Conservation (phyloP, 1,284 basidiomycete species). For the Tausonia pullulans region DNA sequence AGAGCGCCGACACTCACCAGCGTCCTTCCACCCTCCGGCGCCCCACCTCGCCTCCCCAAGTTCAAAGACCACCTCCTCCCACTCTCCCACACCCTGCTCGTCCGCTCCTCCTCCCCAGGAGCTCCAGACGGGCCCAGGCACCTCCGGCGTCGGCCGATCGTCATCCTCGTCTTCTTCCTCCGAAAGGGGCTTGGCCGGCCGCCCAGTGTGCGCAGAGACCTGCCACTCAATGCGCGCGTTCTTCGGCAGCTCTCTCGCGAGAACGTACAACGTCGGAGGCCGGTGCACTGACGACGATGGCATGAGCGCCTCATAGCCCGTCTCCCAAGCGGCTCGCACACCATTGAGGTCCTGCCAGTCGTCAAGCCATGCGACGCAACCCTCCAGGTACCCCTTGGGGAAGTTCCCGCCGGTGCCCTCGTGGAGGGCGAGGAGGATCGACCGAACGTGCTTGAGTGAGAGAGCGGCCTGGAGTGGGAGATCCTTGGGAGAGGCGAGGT, state of each 20-base stretch:
- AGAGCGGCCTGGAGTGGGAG: conserved; percentile 58
- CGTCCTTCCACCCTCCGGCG: background rate
- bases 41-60: conserved; percentile 1
- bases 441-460: conserved; percentile 65
- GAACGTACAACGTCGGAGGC: conserved; percentile 20
- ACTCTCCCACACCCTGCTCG: background rate
- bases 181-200: conserved; percentile 7
- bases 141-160: background rate
- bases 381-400: conserved; percentile 39
- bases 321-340: background rate
- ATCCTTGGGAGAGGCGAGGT: conserved; percentile 50
- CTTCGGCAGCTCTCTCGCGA: conserved; percentile 64
- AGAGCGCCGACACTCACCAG: background rate
- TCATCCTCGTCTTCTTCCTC: conserved; percentile 21
- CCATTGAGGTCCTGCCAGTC: background rate
- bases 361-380: conserved; percentile 54
- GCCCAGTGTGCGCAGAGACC: conserved; percentile 33
- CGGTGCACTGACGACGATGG: background rate
- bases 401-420: conserved; percentile 40
- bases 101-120: background rate
- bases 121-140: background rate
- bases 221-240: conserved; percentile 48
- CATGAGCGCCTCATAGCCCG: background rate
- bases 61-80: conserved; percentile 3
- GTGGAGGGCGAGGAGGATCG: conserved; percentile 51